phyloP scores from a whole-genome alignment of 108 stramenopile genomes.

The Nitzschia sp. region DNA sequence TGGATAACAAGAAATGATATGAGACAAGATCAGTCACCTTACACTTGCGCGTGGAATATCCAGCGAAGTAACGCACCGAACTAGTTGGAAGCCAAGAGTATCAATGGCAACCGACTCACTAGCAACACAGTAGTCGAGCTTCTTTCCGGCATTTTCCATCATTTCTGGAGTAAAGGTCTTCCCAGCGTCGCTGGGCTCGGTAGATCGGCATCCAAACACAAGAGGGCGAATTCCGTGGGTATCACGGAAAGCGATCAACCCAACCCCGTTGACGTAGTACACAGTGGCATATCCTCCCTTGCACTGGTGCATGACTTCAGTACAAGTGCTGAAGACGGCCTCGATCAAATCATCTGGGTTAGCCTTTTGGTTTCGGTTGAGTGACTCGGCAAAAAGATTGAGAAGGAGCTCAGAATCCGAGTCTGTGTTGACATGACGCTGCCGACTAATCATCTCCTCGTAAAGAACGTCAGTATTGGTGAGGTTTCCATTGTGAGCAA shows the following conservation, averaged over 20 bases:
- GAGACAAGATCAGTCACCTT: conserved; percentile 2
- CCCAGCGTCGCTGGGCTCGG: conserved; percentile 28
- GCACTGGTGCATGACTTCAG: conserved; percentile 82
- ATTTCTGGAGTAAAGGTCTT: conserved; percentile 35
- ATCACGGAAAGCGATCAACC: conserved; percentile 95
- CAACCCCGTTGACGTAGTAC: conserved; percentile 93
- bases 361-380: conserved; percentile 48
- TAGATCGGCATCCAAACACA: conserved; percentile 80
- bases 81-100: conserved; percentile 90
- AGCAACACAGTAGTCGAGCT: conserved; percentile 82
- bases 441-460: conserved; percentile 40
- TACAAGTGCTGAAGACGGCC: conserved; percentile 70
- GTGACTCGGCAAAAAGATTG: conserved; percentile 94
- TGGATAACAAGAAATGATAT: not conserved
- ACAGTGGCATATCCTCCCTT: conserved; percentile 94
- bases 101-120: conserved; percentile 98
- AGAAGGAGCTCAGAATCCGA: conserved; percentile 95
- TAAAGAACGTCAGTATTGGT: conserved; percentile 86
- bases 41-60: not conserved
- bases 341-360: conserved; percentile 49
- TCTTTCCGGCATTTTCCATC: conserved; percentile 37
- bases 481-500: conserved; percentile 98
- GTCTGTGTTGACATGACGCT: conserved; percentile 96
- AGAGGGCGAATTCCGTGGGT: conserved; percentile 97
- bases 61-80: conserved; percentile 47